Conservation (phyloP, 345 rosid genomes). For the Populus ilicifolia region DNA sequence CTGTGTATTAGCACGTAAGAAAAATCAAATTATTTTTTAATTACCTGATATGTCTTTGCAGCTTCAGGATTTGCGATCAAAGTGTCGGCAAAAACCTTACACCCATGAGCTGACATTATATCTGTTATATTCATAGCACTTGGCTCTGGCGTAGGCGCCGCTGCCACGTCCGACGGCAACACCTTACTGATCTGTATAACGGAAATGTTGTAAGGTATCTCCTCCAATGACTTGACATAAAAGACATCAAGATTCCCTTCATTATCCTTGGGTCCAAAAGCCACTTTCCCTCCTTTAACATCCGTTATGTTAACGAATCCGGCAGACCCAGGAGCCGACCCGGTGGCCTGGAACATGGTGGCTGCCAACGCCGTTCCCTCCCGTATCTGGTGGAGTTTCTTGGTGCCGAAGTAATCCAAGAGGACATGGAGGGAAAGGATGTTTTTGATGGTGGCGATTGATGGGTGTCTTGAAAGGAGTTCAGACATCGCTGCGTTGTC, state of each 20-base stretch:
- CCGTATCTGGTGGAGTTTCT: slow-evolving; percentile 89
- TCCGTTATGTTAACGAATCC: slow-evolving; percentile 93
- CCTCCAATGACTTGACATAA: slow-evolving; percentile 73
- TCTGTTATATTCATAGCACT: slow-evolving; percentile 59
- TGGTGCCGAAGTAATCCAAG: slow-evolving; percentile 85
- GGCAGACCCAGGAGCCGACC: slow-evolving; percentile 68
- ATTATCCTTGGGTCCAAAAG: slow-evolving; percentile 58
- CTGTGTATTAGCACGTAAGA: not conserved
- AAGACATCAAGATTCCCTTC: slow-evolving; percentile 47
- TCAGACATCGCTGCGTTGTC: slow-evolving; percentile 75
- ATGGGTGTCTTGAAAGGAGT: slow-evolving; percentile 53
- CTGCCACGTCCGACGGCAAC: slow-evolving; percentile 64
- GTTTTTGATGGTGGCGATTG: slow-evolving; percentile 71
- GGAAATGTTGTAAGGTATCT: slow-evolving; percentile 81
- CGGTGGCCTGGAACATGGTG: slow-evolving; percentile 89
- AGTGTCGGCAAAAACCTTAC: slow-evolving; percentile 80
- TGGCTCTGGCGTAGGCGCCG: slow-evolving; percentile 84
- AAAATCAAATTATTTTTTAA: not conserved
- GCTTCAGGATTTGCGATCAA: slow-evolving; percentile 57
- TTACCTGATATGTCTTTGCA: slow-evolving; percentile 60
- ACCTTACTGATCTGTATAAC: slow-evolving; percentile 79
- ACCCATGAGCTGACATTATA: slow-evolving; percentile 87
- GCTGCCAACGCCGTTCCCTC: slow-evolving; percentile 85
- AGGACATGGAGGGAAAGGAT: slow-evolving; percentile 87
- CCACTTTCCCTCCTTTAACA: slow-evolving; percentile 81